Evolutionary conservation across 345 rosid genomes (phyloP).

Genomic region (Moricandia moricandioides): DNA sequence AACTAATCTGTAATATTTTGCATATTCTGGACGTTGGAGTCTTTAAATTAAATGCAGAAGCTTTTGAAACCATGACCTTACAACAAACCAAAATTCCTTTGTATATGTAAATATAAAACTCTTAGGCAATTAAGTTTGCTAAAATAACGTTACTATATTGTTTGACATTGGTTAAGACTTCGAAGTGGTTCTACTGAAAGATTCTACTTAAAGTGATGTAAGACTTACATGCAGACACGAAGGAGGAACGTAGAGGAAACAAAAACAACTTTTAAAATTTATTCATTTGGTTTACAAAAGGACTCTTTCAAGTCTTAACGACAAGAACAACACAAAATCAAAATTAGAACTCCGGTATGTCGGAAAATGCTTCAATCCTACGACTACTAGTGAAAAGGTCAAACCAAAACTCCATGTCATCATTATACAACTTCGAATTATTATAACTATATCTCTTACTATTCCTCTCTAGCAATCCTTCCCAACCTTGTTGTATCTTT

Average conservation of each 20-base stretch:
- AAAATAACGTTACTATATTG: too few species aligned
- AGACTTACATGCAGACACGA: neutral
- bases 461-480: conserved; percentile 4
- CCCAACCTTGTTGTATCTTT: conserved; percentile 11
- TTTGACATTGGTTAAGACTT: neutral
- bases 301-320: neutral
- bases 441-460: neutral
- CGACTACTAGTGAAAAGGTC: conserved; percentile 40
- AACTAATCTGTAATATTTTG: neutral
- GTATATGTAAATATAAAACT: too few species aligned
- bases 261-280: neutral
- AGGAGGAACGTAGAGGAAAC: neutral
- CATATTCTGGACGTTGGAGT: too few species aligned
- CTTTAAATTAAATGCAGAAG: too few species aligned
- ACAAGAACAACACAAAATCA: conserved; percentile 1
- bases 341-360: conserved; percentile 42
- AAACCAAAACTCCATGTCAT: conserved; percentile 57
- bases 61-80: too few species aligned
- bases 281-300: conserved; percentile 20
- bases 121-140: too few species aligned
- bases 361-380: conserved; percentile 43
- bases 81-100: too few species aligned
- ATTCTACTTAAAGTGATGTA: neutral
- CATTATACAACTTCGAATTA: conserved; percentile 31
- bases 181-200: neutral